phyloP scores from a whole-genome alignment of 768 basidiomycete genomes.

The Strobilomyces dryophilus region DNA sequence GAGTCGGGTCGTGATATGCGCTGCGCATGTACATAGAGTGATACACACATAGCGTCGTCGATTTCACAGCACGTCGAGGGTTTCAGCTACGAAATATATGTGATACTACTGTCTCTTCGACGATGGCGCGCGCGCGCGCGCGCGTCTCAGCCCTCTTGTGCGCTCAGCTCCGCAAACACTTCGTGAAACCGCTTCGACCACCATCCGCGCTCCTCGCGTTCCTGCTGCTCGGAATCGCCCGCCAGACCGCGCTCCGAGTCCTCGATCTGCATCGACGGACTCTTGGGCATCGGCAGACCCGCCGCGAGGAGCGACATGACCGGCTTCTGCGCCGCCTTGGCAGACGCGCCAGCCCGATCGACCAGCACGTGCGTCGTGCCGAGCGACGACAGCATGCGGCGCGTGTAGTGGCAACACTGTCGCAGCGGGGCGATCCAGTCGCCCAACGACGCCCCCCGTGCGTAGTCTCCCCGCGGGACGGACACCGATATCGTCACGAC shows the following conservation, averaged over 20 bases:
- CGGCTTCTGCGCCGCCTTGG: slow-evolving; percentile 31
- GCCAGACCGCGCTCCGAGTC: slow-evolving; percentile 29
- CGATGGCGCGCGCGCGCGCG: background rate
- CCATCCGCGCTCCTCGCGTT: slow-evolving; percentile 70
- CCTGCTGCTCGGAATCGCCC: slow-evolving; percentile 35
- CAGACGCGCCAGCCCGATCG: slow-evolving; percentile 21
- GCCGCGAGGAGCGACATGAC: slow-evolving; percentile 38
- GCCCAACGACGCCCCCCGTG: slow-evolving; percentile 1
- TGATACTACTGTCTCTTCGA: background rate
- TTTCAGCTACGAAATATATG: background rate
- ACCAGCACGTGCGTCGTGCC: slow-evolving; percentile 24
- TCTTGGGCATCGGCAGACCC: slow-evolving; percentile 62
- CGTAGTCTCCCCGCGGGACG: slow-evolving; percentile 18
- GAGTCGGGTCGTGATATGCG: background rate
- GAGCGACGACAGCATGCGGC: slow-evolving; percentile 37
- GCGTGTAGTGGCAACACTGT: slow-evolving; percentile 47
- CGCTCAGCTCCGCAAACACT: slow-evolving; percentile 52
- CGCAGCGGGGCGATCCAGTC: slow-evolving; percentile 51
- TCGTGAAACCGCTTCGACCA: slow-evolving; percentile 68
- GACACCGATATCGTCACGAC: slow-evolving; percentile 36
- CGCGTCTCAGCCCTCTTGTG: slow-evolving; percentile 11
- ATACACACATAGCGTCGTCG: slow-evolving; percentile 7
- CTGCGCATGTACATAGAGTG: background rate
- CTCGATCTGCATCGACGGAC: slow-evolving; percentile 60
- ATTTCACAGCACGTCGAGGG: slow-evolving; percentile 1